Conservation (phyloP, 2,329 filamentous ascomycete genomes). For the Colletotrichum endophyticum region DNA sequence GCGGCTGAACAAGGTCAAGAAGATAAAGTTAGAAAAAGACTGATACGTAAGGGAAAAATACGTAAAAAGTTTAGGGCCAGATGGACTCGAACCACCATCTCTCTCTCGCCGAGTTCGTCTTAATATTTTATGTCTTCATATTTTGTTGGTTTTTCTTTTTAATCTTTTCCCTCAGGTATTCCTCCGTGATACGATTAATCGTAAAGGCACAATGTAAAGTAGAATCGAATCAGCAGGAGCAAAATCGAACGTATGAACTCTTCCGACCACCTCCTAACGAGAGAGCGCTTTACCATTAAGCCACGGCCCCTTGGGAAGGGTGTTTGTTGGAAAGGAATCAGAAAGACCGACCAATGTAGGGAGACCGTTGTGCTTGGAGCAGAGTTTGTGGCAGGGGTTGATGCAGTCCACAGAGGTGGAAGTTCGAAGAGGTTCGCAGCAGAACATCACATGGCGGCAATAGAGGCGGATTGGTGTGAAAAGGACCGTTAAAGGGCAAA, state of each 20-base stretch:
- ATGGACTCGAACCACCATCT: not conserved
- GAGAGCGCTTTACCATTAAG: not conserved
- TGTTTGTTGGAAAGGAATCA: not conserved
- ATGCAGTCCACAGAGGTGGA: not conserved
- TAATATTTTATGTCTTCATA: not conserved
- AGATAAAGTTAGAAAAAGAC: not conserved
- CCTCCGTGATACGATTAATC: not conserved
- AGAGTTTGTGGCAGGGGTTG: not conserved
- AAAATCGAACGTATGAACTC: not conserved
- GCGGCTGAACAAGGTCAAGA: not conserved
- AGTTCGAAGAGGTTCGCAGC: not conserved
- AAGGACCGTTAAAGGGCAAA: not conserved
- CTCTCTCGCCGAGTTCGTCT: not conserved
- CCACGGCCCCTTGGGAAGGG: not conserved
- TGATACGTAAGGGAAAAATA: not conserved
- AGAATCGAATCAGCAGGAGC: not conserved
- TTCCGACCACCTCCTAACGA: not conserved
- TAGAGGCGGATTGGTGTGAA: not conserved
- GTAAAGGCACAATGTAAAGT: not conserved
- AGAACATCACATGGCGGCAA: not conserved
- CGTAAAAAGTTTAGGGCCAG: not conserved
- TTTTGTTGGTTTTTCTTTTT: too few species aligned
- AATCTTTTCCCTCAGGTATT: not conserved
- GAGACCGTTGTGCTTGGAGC: not conserved
- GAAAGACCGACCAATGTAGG: not conserved